These are phyloP conservation scores for Apodospora peruviana DNA, from an alignment of 495 filamentous ascomycete species.

Conservation along the genomic window DNA sequence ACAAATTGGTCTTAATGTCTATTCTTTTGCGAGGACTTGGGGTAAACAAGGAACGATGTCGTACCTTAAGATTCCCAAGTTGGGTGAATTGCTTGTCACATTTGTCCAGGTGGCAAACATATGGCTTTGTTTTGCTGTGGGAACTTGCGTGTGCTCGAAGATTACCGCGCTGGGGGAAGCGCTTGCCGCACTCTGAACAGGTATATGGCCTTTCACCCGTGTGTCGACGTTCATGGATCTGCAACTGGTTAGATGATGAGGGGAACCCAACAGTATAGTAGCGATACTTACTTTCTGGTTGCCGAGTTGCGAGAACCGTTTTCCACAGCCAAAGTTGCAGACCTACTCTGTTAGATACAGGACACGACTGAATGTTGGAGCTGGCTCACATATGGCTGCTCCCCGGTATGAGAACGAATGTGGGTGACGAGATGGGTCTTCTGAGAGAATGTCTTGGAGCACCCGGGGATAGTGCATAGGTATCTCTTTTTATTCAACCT, in stretches of 20 bases:
- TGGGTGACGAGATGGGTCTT: slow-evolving; percentile 95
- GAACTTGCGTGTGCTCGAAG: slow-evolving; percentile 82
- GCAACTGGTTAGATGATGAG: slow-evolving; percentile 5
- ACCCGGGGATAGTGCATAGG: slow-evolving; percentile 67
- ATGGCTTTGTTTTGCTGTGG: slow-evolving; percentile 72
- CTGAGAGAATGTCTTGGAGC: slow-evolving; percentile 79
- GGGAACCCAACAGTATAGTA: no score
- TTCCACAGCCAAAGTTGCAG: slow-evolving; percentile 74
- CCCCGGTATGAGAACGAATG: slow-evolving; percentile 80
- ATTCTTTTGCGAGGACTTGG: no score
- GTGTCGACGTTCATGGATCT: slow-evolving; percentile 26
- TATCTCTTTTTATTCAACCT: slow-evolving; percentile 57
- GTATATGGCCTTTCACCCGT: slow-evolving; percentile 78
- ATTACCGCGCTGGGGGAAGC: slow-evolving; percentile 86
- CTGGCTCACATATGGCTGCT: slow-evolving; percentile 77
- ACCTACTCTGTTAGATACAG: slow-evolving; percentile 1
- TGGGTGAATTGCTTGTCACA: slow-evolving; percentile 86
- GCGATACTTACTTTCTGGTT: slow-evolving; percentile 68
- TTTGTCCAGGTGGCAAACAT: slow-evolving; percentile 71
- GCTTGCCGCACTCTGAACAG: slow-evolving; percentile 77
- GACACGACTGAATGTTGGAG: background rate
- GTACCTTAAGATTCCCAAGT: slow-evolving; percentile 82
- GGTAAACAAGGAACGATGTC: no score
- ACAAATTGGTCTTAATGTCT: background rate
- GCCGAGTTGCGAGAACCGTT: slow-evolving; percentile 83